Conservation (phyloP, 106 monocot genomes). For the Platanthera guangdongensis region DNA sequence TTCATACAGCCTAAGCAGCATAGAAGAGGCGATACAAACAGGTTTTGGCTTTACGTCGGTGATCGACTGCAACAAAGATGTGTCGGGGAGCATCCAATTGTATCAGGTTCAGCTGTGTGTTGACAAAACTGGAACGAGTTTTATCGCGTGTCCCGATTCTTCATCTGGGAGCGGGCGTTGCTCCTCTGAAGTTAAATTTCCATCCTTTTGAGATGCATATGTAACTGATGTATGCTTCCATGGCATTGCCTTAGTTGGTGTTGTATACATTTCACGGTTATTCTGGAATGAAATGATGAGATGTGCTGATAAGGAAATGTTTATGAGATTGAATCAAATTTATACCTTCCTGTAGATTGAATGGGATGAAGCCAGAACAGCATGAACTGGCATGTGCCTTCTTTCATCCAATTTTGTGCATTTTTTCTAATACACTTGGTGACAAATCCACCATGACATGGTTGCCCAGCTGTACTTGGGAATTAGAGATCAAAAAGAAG, state of each 20-base stretch:
- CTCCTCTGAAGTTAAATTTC: conserved; percentile 26
- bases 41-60: conserved; percentile 22
- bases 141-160: conserved; percentile 35
- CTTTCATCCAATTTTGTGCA: too few species aligned
- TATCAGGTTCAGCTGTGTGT: conserved; percentile 53
- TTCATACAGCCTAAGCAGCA: conserved; percentile 30
- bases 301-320: too few species aligned
- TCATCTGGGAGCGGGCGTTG: conserved; percentile 21
- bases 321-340: too few species aligned
- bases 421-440: too few species aligned
- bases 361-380: too few species aligned
- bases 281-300: neutral
- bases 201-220: conserved; percentile 24
- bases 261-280: neutral
- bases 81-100: conserved; percentile 45
- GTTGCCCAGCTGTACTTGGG: too few species aligned
- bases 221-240: neutral
- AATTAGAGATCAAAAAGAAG: too few species aligned
- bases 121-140: conserved; percentile 11
- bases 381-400: too few species aligned
- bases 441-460: too few species aligned
- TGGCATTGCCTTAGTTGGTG: neutral
- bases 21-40: conserved; percentile 23
- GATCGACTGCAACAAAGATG: conserved; percentile 60
- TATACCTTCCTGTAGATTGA: too few species aligned